Percentiles rank a stretch among this genome's conserved stretches.
These are phyloP conservation scores for Phytophthora nicotianae DNA, from an alignment of 352 stramenopile species.

Conservation along the genomic window DNA sequence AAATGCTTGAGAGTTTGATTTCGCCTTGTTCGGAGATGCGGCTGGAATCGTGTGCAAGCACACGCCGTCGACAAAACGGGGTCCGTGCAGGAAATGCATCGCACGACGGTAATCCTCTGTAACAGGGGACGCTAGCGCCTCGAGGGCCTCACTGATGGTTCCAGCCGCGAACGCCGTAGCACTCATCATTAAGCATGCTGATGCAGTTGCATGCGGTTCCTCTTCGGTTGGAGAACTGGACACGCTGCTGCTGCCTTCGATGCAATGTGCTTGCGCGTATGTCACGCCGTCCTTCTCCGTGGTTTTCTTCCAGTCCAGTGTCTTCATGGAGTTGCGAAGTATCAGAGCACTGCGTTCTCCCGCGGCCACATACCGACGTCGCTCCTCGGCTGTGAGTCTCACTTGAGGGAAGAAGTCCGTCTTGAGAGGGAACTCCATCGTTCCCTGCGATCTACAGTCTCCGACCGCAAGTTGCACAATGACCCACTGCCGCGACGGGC, in stretches of 20 bases:
- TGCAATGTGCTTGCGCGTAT: conserved; percentile 68
- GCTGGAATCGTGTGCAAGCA: conserved; percentile 58
- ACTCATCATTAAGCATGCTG: conserved; percentile 66
- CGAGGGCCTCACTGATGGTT: conserved; percentile 70
- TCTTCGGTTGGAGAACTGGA: conserved; percentile 14
- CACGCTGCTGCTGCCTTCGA: conserved; percentile 34
- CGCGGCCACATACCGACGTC: conserved; percentile 45
- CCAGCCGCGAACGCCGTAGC: conserved; percentile 57
- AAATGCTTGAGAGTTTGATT: conserved; percentile 46
- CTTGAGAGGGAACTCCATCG: conserved; percentile 79
- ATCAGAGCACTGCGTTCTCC: conserved; percentile 47
- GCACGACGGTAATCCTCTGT: conserved; percentile 70
- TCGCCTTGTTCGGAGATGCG: conserved; percentile 1
- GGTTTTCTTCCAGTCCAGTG: conserved; percentile 64
- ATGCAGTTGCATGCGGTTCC: conserved; percentile 14
- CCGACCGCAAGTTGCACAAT: conserved; percentile 36
- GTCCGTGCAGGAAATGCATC: conserved; percentile 70
- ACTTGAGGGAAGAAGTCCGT: conserved; percentile 71
- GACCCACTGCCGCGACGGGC: background rate
- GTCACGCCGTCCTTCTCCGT: conserved; percentile 61
- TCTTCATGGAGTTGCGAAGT: conserved; percentile 50
- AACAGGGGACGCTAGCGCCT: conserved; percentile 61
- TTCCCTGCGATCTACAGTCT: conserved; percentile 8
- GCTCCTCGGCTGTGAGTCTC: conserved; percentile 54
- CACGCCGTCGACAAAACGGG: conserved; percentile 64